A percentile compares a stretch with the other conserved stretches of the same genome.
phyloP scores from a whole-genome alignment of 805 yeast species.

The Brettanomyces nanus region DNA sequence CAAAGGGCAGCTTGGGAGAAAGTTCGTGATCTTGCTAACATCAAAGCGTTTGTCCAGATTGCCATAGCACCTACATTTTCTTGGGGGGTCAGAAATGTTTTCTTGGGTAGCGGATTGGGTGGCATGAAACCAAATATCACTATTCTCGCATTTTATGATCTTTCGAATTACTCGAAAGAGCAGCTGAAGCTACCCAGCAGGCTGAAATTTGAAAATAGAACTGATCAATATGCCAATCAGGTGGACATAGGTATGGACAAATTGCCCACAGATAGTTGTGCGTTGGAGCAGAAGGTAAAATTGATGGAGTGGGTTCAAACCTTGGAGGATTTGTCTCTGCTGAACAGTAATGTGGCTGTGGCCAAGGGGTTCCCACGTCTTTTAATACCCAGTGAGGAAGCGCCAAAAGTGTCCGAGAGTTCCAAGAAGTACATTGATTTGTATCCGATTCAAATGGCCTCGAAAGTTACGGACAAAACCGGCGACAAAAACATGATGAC shows the following conservation, averaged over 20 bases:
- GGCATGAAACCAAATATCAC: constrained; percentile 97
- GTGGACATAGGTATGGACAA: constrained; percentile 13
- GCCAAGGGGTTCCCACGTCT: constrained; percentile 78
- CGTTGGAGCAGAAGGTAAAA: constrained; percentile 60
- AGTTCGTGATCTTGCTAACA: constrained; percentile 64
- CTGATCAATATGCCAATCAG: constrained; percentile 17
- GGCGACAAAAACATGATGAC: constrained; percentile 57
- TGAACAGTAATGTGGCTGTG: constrained; percentile 89
- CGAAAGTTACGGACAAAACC: constrained; percentile 62
- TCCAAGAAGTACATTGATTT: constrained; percentile 63
- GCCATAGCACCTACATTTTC: constrained; percentile 80
- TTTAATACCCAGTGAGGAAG: constrained; percentile 48
- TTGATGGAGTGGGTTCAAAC: constrained; percentile 86
- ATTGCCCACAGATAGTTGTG: constrained; percentile 56
- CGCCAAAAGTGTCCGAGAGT: constrained; percentile 21
- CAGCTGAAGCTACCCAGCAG: constrained; percentile 12
- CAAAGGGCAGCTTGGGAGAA: constrained; percentile 81
- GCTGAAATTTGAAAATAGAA: constrained; percentile 19
- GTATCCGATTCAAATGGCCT: constrained; percentile 96
- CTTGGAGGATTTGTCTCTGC: constrained; percentile 78
- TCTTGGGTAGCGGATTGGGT: constrained; percentile 91
- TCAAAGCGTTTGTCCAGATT: constrained; percentile 92
- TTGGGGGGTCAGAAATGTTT: constrained; percentile 94
- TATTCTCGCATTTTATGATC: constrained; percentile 81
- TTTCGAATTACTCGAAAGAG: constrained; percentile 21